Percentiles rank a stretch among this genome's conserved stretches.
Evolutionary conservation across 192 early-diverging fungal species (phyloP).

Genomic region (Linnemannia zychae): DNA sequence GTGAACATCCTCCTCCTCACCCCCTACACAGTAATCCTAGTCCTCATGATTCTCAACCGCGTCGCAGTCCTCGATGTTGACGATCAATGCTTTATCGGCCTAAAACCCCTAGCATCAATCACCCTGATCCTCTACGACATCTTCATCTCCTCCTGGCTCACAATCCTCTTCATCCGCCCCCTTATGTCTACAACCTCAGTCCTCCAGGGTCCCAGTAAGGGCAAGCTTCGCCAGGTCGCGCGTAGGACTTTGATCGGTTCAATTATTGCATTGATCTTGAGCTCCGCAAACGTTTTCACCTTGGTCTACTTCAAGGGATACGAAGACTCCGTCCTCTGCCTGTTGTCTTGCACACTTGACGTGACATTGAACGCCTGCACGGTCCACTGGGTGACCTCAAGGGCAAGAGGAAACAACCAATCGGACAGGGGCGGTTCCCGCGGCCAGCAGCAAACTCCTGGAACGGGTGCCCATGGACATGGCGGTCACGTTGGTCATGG

Average conservation of each 20-base stretch:
- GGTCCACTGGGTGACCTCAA: slow-evolving; percentile 59
- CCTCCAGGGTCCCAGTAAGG: slow-evolving; percentile 35
- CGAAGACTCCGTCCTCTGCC: slow-evolving; percentile 58
- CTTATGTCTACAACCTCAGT: slow-evolving; percentile 23
- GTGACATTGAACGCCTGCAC: slow-evolving; percentile 57
- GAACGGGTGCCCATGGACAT: neutral
- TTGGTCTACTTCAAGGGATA: slow-evolving; percentile 48
- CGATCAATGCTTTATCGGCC: slow-evolving; percentile 39
- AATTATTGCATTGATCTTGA: slow-evolving; percentile 52
- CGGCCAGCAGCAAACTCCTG: neutral
- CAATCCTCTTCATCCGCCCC: slow-evolving; percentile 40
- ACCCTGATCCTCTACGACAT: slow-evolving; percentile 42
- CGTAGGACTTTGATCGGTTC: slow-evolving; percentile 57
- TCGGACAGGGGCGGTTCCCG: slow-evolving; percentile 1
- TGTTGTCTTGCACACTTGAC: slow-evolving; percentile 59
- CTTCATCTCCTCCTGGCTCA: slow-evolving; percentile 39
- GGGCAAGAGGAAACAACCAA: neutral
- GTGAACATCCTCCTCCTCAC: slow-evolving; percentile 48
- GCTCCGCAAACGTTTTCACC: slow-evolving; percentile 57
- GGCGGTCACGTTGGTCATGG: neutral
- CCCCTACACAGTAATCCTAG: slow-evolving; percentile 47
- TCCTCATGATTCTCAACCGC: slow-evolving; percentile 50
- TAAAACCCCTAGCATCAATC: slow-evolving; percentile 31
- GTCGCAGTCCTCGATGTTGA: slow-evolving; percentile 29
- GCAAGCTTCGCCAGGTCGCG: slow-evolving; percentile 54